Conservation (phyloP, 2,329 filamentous ascomycete genomes). For the Teratosphaeria epicoccoides region DNA sequence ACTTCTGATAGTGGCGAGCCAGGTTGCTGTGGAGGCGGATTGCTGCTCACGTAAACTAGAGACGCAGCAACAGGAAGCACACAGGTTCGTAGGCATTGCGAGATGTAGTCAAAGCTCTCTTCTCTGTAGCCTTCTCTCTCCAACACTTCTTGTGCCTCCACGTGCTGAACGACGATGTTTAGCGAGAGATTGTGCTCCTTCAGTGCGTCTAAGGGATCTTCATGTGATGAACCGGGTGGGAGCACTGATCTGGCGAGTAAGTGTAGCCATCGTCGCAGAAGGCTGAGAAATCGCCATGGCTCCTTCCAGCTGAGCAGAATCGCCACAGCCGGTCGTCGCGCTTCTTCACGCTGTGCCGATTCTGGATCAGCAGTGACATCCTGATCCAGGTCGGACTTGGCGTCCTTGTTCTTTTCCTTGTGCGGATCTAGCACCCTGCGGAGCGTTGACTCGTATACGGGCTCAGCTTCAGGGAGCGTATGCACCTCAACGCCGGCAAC, state of each 20-base stretch:
- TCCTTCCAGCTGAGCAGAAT: slow-evolving; percentile 93
- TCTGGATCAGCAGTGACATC: slow-evolving; percentile 1
- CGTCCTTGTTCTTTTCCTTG: slow-evolving; percentile 8
- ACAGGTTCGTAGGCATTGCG: slow-evolving; percentile 84
- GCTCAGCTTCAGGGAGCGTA: slow-evolving; percentile 21
- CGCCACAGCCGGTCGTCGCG: slow-evolving; percentile 44
- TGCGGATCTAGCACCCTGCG: slow-evolving; percentile 13
- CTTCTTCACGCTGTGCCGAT: slow-evolving; percentile 2
- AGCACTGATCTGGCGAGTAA: slow-evolving; percentile 65
- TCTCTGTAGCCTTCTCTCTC: slow-evolving; percentile 93
- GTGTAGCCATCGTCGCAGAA: slow-evolving; percentile 81
- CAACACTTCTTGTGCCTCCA: slow-evolving; percentile 79
- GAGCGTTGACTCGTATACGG: slow-evolving; percentile 20
- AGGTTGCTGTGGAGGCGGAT: slow-evolving; percentile 25
- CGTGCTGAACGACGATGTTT: slow-evolving; percentile 93
- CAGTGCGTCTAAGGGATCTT: slow-evolving; percentile 70
- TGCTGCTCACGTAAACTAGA: slow-evolving; percentile 31
- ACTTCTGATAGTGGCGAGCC: slow-evolving; percentile 19
- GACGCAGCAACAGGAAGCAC: slow-evolving; percentile 65
- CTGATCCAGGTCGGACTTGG: slow-evolving; percentile 8
- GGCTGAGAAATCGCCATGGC: slow-evolving; percentile 83
- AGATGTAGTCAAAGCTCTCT: slow-evolving; percentile 88
- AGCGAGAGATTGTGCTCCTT: slow-evolving; percentile 84
- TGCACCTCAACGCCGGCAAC: slow-evolving; percentile 23
- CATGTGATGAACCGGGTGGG: slow-evolving; percentile 49